Evolutionary conservation across 305 asterid species (phyloP), one percentile per base, ranked within the genome.

Genomic region (Fraxinus albicans): DNA sequence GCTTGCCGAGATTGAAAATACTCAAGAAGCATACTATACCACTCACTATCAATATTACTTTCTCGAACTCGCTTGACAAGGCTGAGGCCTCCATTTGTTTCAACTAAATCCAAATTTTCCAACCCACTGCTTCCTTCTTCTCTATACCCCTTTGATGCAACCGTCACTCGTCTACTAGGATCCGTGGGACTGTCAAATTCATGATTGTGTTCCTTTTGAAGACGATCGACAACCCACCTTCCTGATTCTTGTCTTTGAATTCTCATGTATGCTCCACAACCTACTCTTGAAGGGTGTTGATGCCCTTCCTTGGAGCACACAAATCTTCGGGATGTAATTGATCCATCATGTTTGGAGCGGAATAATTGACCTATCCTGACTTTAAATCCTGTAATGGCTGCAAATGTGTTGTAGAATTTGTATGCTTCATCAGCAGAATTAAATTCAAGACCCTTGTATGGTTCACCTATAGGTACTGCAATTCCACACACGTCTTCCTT

Each of bases 281-380:
- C 99, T n/a, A 93, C 93, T 87, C 99, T 93, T 0, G 98, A 96
- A 65, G 99, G 99, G 86, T 96, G 99, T 81, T 96, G 99, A 81
- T 91, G 95, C 84, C 99, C 99, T 89, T 96, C 99, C 82, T 96
- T 96, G 34, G 98, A 94, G 91, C 99, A 96, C 79, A 96, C 98
- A 81, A 96, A 96, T 90, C 99, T 94, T 50, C 99, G 90, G 7
- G 98, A 96, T 79, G 99, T 96, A 82, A 96, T 96, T 3, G 98
- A 93, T 73, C 99, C 99, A 47, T 96, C 99, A 77, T 88, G 87
- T 84, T 96, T 96, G 9, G 98, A 96, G 44, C 99, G 98, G 86
- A 96, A 96, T 80, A 96, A 86, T 88, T 96, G 99, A 36, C 99
- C 99, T 78, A 96, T 93, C 87, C 99, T 90, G 76, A 96, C 90